These are phyloP conservation scores for Schwanniomyces yamadae DNA, from an alignment of 805 yeast genomes.

Conservation along the genomic window DNA sequence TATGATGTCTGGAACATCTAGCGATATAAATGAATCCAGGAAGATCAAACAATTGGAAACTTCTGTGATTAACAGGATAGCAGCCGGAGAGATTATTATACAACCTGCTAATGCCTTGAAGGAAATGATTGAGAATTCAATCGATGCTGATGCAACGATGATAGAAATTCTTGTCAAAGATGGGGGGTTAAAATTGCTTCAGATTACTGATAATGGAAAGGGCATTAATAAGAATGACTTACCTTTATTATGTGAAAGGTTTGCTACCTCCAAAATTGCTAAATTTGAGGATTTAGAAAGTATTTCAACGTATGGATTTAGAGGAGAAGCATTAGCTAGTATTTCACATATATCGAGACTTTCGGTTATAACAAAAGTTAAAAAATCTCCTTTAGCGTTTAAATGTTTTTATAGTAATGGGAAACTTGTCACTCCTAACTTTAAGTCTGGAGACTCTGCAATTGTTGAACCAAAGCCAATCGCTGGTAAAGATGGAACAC, in stretches of 20 bases:
- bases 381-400: conserved; percentile 64
- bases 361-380: conserved; percentile 73
- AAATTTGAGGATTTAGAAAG: conserved; percentile 71
- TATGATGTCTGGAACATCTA: background rate
- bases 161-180: conserved; percentile 84
- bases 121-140: conserved; percentile 87
- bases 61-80: conserved; percentile 82
- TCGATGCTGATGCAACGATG: conserved; percentile 77
- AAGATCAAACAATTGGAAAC: conserved; percentile 48
- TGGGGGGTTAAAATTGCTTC: conserved; percentile 86
- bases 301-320: conserved; percentile 83
- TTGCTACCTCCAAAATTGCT: conserved; percentile 83
- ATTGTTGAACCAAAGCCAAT: conserved; percentile 58
- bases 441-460: conserved; percentile 26
- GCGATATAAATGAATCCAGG: conserved; percentile 1
- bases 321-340: conserved; percentile 96
- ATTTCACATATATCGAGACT: conserved; percentile 87
- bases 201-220: conserved; percentile 83
- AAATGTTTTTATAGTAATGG: conserved; percentile 70
- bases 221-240: conserved; percentile 79
- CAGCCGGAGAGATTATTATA: conserved; percentile 95
- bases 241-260: conserved; percentile 80
- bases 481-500: conserved; percentile 90
- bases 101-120: conserved; percentile 94
- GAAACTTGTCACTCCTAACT: conserved; percentile 44